These are phyloP conservation scores for Apium graveolens DNA, from an alignment of 129 eudicot species.

Conservation along the genomic window DNA sequence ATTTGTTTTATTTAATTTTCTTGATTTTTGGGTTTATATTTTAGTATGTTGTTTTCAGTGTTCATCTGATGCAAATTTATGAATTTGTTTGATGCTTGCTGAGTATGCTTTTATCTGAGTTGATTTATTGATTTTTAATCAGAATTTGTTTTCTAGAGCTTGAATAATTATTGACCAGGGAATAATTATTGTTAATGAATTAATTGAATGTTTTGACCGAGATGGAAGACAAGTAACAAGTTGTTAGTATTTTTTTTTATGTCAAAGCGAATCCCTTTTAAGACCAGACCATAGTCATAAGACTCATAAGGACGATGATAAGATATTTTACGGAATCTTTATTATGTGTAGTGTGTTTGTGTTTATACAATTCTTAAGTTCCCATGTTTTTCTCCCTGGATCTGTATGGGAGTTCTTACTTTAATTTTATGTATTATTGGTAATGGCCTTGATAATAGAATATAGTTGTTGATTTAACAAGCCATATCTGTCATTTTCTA, in stretches of 20 bases:
- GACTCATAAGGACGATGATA: background rate
- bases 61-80: too few relatives aligned
- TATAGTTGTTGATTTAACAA: background rate
- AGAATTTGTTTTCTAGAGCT: background rate
- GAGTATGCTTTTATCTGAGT: too few relatives aligned
- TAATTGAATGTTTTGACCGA: background rate
- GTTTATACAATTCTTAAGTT: background rate
- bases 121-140: background rate
- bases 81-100: too few relatives aligned
- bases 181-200: background rate
- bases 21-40: too few relatives aligned
- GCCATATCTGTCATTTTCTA: background rate
- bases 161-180: background rate
- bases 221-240: background rate
- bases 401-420: background rate
- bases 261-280: background rate
- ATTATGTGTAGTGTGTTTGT: background rate
- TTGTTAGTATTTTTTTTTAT: background rate
- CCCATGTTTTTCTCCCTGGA: background rate
- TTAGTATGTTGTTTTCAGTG: too few relatives aligned
- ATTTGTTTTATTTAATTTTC: too few relatives aligned
- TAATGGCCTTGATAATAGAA: background rate
- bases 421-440: background rate
- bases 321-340: background rate
- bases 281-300: background rate